phyloP scores from a whole-genome alignment of 495 filamentous ascomycete genomes.

The Aspergillus affinis region DNA sequence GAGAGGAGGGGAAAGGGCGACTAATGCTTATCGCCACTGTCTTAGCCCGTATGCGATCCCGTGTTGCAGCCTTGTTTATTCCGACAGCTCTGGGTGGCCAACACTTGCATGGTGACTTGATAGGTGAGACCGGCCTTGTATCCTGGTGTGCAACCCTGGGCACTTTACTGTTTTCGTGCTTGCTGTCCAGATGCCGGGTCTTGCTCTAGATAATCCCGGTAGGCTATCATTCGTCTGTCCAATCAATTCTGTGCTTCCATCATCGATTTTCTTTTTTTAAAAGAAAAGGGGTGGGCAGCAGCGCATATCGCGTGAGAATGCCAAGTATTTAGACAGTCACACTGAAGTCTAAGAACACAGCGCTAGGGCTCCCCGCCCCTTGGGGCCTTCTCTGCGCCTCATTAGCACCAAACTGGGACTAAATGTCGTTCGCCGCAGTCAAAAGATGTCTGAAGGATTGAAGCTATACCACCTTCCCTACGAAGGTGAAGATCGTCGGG shows the following conservation, averaged over 20 bases:
- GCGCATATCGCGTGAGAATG: constrained; percentile 17
- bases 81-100: constrained; percentile 5
- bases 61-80: background rate
- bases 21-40: constrained; percentile 15
- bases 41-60: constrained; percentile 9
- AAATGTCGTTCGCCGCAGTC: constrained; percentile 1
- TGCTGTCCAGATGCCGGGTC: constrained; percentile 3
- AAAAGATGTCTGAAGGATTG: background rate
- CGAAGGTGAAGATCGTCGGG: constrained; percentile 9
- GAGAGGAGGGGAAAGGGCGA: background rate
- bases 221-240: constrained; percentile 3
- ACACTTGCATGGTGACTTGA: constrained; percentile 5
- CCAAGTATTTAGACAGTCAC: constrained; percentile 20
- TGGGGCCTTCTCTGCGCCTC: constrained; percentile 9
- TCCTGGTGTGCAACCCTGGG: constrained; percentile 4
- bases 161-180: background rate
- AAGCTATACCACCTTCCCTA: constrained; percentile 19
- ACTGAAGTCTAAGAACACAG: constrained; percentile 13
- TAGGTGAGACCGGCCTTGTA: background rate
- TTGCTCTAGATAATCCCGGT: constrained; percentile 16
- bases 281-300: constrained; percentile 8
- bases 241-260: background rate
- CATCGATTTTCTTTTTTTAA: background rate
- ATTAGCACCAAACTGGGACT: constrained; percentile 9
- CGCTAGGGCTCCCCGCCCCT: constrained; percentile 11